Base-by-base conservation (phyloP, 192 early-diverging fungal genomes). In the Coemansia sp. region DNA sequence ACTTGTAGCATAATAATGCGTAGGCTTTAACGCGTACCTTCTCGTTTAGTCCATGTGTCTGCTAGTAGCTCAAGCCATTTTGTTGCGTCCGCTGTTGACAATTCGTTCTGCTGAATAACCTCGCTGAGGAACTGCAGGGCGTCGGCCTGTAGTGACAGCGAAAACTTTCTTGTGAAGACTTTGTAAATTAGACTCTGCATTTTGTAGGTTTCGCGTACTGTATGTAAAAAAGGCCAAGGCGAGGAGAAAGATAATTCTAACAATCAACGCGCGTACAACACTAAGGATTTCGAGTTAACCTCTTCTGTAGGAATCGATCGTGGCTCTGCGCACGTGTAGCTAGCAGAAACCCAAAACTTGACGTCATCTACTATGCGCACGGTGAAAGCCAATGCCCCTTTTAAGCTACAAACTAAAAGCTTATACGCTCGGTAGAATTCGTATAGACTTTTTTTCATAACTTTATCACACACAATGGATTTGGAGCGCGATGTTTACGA, bases 81-180 rank as follows among this genome's bases (percentile, higher is more conserved):
- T 4, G 73, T 65, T 22, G 91, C 67, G 33, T 88, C 75, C n/a
- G 54, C 55, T 0, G 86, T 81, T 24, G 80, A 66, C 58, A 76
- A 39, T n/a, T 17, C 70, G 46, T 65, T 72, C 59, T 86, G 78
- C 32, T 83, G 66, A 6, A 92, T 70, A 30, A 87, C 62, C 14
- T 76, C 76, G 64, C 85, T 85, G 50, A 94, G 73, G 56, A 84
- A 90, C 25, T 83, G 79, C 19, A 84, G 75, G 9, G 94, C 91
- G 68, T 92, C 92, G 8, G 87, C 78, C 54, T 91, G 87, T 2
- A 95, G 76, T 42, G 87, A 87, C 36, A 94, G 88, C 52, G 91
- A 88, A 76, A 92, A 87, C 57, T 90, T 92, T 59, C 90, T 88
- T 6, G 88, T 89, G 69, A 96, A 90, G 5, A 88, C 78, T 59